Evolutionary conservation across 345 rosid species (phyloP).

Genomic region (Combretum micranthum): DNA sequence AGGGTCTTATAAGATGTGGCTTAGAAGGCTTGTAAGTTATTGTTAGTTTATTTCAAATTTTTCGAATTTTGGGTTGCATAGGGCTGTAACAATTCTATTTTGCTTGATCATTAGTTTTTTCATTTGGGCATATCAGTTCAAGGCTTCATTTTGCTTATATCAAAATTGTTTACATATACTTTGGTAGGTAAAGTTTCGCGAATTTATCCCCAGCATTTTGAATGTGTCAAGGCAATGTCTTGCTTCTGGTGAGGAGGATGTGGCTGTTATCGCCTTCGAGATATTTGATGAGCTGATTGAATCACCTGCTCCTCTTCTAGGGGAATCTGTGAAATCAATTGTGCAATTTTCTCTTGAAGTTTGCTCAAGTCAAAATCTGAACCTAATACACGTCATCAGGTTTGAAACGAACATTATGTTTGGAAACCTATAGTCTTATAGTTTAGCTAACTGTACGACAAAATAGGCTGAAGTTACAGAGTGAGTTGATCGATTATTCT

Average conservation of each 20-base stretch:
- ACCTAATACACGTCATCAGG: slow-evolving; percentile 92
- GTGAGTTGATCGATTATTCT: not conserved
- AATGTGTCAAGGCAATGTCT: slow-evolving; percentile 88
- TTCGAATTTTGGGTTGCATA: too few species aligned
- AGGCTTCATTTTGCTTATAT: too few species aligned
- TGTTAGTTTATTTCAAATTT: too few species aligned
- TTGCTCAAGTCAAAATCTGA: slow-evolving; percentile 75
- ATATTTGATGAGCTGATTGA: slow-evolving; percentile 98
- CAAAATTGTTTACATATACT: not conserved
- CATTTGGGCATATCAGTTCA: not conserved
- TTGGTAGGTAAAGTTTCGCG: slow-evolving; percentile 87
- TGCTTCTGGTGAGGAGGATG: slow-evolving; percentile 93
- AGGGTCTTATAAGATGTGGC: too few species aligned
- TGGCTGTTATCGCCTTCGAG: slow-evolving; percentile 95
- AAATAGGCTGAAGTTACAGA: too few species aligned
- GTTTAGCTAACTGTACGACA: not conserved
- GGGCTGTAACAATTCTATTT: not conserved
- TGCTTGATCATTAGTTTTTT: not conserved
- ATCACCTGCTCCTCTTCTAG: slow-evolving; percentile 98
- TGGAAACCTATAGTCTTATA: not conserved
- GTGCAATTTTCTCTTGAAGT: slow-evolving; percentile 98
- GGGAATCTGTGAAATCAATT: slow-evolving; percentile 89
- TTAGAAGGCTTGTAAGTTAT: too few species aligned
- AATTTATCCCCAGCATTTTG: slow-evolving; percentile 94
- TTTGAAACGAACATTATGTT: slow-evolving; percentile 18